A percentile compares a stretch with the other conserved stretches of the same genome.
phyloP scores from a whole-genome alignment of 2,329 filamentous ascomycete species.

The Didymella keratinophila region DNA sequence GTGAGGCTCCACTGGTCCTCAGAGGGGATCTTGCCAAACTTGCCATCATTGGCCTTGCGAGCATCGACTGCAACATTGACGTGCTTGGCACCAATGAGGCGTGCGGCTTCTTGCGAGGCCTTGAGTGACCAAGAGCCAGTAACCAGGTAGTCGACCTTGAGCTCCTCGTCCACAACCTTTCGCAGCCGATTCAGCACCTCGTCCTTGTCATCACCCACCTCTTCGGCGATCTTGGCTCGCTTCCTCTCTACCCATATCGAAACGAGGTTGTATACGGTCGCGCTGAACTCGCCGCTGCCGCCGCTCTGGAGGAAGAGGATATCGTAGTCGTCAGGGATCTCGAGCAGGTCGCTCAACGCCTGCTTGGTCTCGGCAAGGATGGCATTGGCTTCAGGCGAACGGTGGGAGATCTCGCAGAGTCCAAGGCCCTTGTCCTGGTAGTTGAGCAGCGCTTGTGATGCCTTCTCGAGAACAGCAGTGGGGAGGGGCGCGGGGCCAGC shows the following conservation, averaged over 20 bases:
- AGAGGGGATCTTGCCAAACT: slow-evolving; percentile 84
- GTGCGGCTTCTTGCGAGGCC: slow-evolving; percentile 80
- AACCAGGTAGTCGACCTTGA: slow-evolving; percentile 88
- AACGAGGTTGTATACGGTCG: slow-evolving; percentile 83
- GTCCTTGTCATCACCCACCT: slow-evolving; percentile 63
- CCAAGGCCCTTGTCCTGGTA: slow-evolving; percentile 83
- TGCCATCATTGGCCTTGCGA: slow-evolving; percentile 70
- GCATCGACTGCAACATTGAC: slow-evolving; percentile 82
- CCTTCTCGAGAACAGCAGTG: slow-evolving; percentile 78
- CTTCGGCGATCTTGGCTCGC: slow-evolving; percentile 65
- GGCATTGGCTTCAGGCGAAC: slow-evolving; percentile 77
- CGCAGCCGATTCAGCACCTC: slow-evolving; percentile 67
- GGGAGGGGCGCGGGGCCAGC: slow-evolving; percentile 89
- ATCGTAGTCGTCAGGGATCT: slow-evolving; percentile 87
- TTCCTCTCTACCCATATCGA: slow-evolving; percentile 80
- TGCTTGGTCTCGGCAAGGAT: slow-evolving; percentile 83
- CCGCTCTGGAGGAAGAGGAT: slow-evolving; percentile 88
- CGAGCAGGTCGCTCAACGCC: slow-evolving; percentile 75
- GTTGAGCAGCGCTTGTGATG: slow-evolving; percentile 80
- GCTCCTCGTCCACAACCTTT: slow-evolving; percentile 70
- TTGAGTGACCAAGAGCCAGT: slow-evolving; percentile 93
- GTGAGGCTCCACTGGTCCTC: slow-evolving; percentile 78
- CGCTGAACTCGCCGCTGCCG: slow-evolving; percentile 85
- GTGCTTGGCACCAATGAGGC: slow-evolving; percentile 77
- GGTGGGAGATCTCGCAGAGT: slow-evolving; percentile 89